Evolutionary conservation across 2,329 filamentous ascomycete species (phyloP).

Genomic region (Ophiostoma angusticollis): DNA sequence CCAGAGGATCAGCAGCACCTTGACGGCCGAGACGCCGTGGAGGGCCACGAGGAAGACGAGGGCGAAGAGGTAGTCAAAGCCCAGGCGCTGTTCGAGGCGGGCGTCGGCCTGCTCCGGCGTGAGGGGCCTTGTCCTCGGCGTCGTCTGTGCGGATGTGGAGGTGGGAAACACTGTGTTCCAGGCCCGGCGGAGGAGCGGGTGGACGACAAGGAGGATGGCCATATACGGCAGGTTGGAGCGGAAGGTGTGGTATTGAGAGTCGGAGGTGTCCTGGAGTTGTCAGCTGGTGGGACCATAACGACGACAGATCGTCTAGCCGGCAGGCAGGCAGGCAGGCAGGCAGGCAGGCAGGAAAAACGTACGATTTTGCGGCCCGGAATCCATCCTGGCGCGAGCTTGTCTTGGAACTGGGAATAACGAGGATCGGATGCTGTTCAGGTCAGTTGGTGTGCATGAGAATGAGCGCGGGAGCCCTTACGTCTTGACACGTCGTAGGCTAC

Average conservation of each 20-base stretch:
- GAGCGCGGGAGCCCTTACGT: constrained; percentile 34
- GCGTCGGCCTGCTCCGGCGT: constrained; percentile 35
- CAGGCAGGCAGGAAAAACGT: constrained; percentile 20
- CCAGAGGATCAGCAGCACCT: constrained; percentile 68
- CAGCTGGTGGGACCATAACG: too few relatives aligned
- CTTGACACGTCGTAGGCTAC: constrained; percentile 75
- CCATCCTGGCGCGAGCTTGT: constrained; percentile 69
- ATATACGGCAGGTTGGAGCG: constrained; percentile 78
- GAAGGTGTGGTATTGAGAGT: constrained; percentile 76
- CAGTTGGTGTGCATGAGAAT: background rate
- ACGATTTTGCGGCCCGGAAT: constrained; percentile 83
- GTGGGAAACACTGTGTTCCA: constrained; percentile 49
- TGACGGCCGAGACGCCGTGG: constrained; percentile 75
- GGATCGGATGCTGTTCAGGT: constrained; percentile 56
- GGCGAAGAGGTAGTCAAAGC: constrained; percentile 76
- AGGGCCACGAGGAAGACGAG: constrained; percentile 64
- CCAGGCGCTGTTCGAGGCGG: constrained; percentile 55
- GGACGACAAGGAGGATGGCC: constrained; percentile 56
- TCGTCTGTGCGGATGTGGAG: constrained; percentile 13
- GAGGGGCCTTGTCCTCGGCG: too few relatives aligned
- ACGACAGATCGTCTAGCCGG: too few relatives aligned
- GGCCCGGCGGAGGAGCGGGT: constrained; percentile 62
- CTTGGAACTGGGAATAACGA: constrained; percentile 62
- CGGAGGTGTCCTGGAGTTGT: constrained; percentile 80
- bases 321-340: background rate